Percentiles rank a stretch among this genome's conserved stretches.
Evolutionary conservation across 345 rosid genomes (phyloP).

Genomic region (Aquilaria malaccensis): DNA sequence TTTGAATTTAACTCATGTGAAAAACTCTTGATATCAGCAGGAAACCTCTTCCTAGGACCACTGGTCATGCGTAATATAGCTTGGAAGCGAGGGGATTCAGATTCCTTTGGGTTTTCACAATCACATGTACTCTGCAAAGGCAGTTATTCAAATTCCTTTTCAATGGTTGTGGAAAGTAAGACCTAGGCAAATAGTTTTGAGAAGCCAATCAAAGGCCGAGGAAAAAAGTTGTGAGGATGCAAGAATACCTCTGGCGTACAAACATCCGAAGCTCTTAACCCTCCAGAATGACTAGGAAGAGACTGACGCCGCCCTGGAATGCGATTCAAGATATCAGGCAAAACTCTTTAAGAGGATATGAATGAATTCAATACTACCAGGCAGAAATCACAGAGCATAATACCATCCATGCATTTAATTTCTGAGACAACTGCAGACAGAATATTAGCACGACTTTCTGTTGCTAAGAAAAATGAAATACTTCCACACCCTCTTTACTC

Average conservation of each 20-base stretch:
- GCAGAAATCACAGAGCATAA: neutral
- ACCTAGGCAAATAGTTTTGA: too few relatives aligned
- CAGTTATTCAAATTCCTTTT: neutral
- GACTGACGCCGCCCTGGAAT: conserved; percentile 45
- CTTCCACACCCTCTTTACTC: neutral
- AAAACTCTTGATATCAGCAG: conserved; percentile 95
- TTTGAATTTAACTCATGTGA: conserved; percentile 98
- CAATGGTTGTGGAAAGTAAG: too few relatives aligned
- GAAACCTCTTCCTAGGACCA: conserved; percentile 93
- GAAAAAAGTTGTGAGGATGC: conserved; percentile 11
- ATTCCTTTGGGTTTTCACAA: conserved; percentile 83
- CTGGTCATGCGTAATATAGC: conserved; percentile 93
- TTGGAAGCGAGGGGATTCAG: conserved; percentile 99
- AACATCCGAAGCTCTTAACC: conserved; percentile 64
- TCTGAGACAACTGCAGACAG: neutral
- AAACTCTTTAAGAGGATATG: conserved; percentile 12
- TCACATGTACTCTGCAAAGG: conserved; percentile 51
- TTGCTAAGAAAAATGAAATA: neutral
- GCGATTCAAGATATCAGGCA: conserved; percentile 20
- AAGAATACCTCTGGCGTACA: conserved; percentile 85
- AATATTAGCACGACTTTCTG: neutral
- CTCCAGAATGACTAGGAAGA: conserved; percentile 50
- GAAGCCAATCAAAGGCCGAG: neutral
- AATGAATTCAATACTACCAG: conserved; percentile 1
- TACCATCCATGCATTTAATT: neutral